phyloP scores from a whole-genome alignment of 75 land plant species.

The Gnetum montanum region DNA sequence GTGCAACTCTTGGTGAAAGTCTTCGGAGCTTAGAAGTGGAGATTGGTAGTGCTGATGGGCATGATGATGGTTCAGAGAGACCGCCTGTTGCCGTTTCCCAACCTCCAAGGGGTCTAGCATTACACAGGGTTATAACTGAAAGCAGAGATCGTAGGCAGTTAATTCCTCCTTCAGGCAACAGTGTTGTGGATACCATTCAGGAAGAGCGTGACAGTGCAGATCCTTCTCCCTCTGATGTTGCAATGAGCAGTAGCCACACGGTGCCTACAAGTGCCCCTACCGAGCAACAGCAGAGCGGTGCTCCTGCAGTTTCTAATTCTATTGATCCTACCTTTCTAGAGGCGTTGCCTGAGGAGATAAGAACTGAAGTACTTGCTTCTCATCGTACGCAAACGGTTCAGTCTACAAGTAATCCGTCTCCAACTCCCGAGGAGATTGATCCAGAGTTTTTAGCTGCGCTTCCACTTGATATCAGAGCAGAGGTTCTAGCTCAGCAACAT shows the following conservation, averaged over 20 bases:
- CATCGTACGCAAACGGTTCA: constrained; percentile 67
- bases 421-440: constrained; percentile 79
- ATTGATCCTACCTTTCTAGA: constrained; percentile 97
- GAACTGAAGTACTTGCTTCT: constrained; percentile 91
- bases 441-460: constrained; percentile 99
- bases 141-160: constrained; percentile 16
- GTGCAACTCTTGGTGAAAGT: constrained; percentile 91
- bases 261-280: constrained; percentile 18
- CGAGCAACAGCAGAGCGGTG: constrained; percentile 27
- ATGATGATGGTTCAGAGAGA: constrained; percentile 74
- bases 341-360: constrained; percentile 95
- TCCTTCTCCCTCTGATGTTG: constrained; percentile 17
- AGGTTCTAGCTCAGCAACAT: constrained; percentile 94
- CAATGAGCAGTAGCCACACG: constrained; percentile 8
- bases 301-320: constrained; percentile 39
- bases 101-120: constrained; percentile 11
- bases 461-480: constrained; percentile 94
- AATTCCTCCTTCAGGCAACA: constrained; percentile 41
- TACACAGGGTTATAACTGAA: constrained; percentile 3
- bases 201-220: constrained; percentile 45
- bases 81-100: constrained; percentile 33
- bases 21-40: constrained; percentile 95
- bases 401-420: constrained; percentile 45
- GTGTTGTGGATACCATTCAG: constrained; percentile 21
- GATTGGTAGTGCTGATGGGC: constrained; percentile 98